Conservation (phyloP, 2,329 filamentous ascomycete species). For the Pestalotiopsis sp. region DNA sequence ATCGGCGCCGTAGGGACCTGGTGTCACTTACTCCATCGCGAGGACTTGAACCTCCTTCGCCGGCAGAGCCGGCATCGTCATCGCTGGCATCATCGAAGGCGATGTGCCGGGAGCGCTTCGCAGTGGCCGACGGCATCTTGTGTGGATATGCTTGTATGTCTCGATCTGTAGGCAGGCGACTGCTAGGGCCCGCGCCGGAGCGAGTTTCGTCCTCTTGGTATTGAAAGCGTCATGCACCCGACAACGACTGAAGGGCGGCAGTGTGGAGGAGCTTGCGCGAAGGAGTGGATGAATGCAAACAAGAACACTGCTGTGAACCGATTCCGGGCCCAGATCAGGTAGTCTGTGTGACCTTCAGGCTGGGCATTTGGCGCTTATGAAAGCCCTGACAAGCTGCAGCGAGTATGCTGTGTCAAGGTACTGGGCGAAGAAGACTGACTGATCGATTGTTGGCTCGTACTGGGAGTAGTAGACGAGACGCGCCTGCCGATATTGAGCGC, state of each 20-base stretch:
- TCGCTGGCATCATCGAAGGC: constrained; percentile 34
- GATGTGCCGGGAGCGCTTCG: constrained; percentile 46
- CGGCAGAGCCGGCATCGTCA: constrained; percentile 37
- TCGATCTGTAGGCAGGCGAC: neutral
- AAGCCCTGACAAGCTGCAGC: neutral
- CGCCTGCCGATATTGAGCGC: neutral
- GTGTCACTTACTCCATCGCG: constrained; percentile 39
- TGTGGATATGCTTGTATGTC: neutral
- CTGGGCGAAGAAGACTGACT: neutral
- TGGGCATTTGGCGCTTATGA: neutral
- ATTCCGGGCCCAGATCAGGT: too few relatives aligned
- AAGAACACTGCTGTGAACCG: too few relatives aligned
- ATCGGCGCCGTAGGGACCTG: constrained; percentile 6
- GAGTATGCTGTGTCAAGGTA: neutral
- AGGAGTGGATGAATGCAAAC: too few relatives aligned
- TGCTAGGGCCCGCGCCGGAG: neutral
- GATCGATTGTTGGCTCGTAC: neutral
- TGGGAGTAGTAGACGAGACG: neutral
- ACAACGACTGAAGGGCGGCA: too few relatives aligned
- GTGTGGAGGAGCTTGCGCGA: too few relatives aligned
- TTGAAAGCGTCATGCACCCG: neutral
- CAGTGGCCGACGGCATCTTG: constrained; percentile 28
- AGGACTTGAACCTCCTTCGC: constrained; percentile 44
- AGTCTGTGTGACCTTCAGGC: too few relatives aligned
- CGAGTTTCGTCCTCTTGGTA: neutral